Evolutionary conservation across 2,329 filamentous ascomycete genomes (phyloP).

Genomic region (Exophiala sp.): DNA sequence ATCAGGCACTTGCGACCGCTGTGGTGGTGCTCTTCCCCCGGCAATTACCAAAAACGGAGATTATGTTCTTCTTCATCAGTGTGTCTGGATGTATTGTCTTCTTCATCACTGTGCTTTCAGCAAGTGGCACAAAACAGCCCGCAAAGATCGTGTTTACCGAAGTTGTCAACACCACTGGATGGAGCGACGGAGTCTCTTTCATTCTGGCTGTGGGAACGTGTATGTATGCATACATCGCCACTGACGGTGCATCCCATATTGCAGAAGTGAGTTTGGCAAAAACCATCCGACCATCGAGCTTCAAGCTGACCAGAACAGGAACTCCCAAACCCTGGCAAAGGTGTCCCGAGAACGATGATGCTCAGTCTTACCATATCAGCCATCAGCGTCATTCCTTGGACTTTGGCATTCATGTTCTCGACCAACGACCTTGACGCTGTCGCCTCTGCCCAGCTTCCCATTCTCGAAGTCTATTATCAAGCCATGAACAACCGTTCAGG

Average conservation of each 20-base stretch:
- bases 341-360: constrained; percentile 27
- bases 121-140: constrained; percentile 28
- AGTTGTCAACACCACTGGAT: constrained; percentile 66
- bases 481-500: constrained; percentile 16
- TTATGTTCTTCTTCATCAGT: constrained; percentile 22
- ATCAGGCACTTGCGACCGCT: constrained; percentile 10
- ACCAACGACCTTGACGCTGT: constrained; percentile 24
- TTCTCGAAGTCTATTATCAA: constrained; percentile 26
- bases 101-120: constrained; percentile 31
- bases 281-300: not conserved
- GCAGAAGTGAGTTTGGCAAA: constrained; percentile 25
- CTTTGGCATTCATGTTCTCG: constrained; percentile 26
- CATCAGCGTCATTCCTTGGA: constrained; percentile 23
- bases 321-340: constrained; percentile 25
- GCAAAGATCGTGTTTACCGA: constrained; percentile 53
- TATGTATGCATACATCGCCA: constrained; percentile 30
- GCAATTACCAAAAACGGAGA: constrained; percentile 19
- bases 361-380: constrained; percentile 26
- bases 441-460: constrained; percentile 21
- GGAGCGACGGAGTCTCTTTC: constrained; percentile 62
- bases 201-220: constrained; percentile 35
- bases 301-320: constrained; percentile 16
- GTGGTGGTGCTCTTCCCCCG: constrained; percentile 21
- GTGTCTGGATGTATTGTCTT: constrained; percentile 28
- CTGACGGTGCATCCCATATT: constrained; percentile 29